A percentile compares a stretch with the other conserved stretches of the same genome.
phyloP scores from a whole-genome alignment of 2,329 filamentous ascomycete genomes.

The Botryotinia calthae region DNA sequence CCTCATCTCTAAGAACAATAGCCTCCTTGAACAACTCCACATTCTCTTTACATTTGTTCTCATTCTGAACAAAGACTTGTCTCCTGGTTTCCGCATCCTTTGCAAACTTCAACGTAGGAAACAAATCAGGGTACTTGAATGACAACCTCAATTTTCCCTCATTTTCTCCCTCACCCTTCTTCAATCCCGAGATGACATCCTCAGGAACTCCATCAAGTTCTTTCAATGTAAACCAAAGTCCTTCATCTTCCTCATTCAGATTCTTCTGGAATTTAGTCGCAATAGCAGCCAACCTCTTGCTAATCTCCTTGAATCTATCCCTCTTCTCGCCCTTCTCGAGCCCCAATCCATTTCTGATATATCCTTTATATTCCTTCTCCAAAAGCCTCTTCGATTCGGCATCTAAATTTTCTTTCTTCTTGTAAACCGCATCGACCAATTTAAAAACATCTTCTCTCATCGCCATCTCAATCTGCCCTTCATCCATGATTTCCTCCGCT shows the following conservation, averaged over 20 bases:
- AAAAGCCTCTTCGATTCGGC: constrained; percentile 69
- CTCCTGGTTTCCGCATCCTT: constrained; percentile 66
- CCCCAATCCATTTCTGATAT: constrained; percentile 72
- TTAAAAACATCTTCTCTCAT: constrained; percentile 82
- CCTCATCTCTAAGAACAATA: constrained; percentile 72
- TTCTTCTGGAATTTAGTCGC: constrained; percentile 76
- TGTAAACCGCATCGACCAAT: constrained; percentile 57
- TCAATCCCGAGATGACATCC: constrained; percentile 63
- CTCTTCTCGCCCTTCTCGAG: constrained; percentile 67
- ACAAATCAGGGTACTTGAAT: constrained; percentile 82
- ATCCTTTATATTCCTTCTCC: constrained; percentile 74
- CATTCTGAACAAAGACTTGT: constrained; percentile 69
- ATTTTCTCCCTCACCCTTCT: constrained; percentile 70
- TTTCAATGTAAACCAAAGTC: constrained; percentile 71
- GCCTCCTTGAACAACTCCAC: constrained; percentile 71
- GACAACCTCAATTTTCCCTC: constrained; percentile 72
- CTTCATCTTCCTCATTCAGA: constrained; percentile 79
- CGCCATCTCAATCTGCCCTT: constrained; percentile 72
- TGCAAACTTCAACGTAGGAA: constrained; percentile 76
- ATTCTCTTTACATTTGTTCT: constrained; percentile 72
- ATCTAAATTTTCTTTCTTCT: constrained; percentile 60
- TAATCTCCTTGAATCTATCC: constrained; percentile 83
- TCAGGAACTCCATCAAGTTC: constrained; percentile 73
- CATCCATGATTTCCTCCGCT: constrained; percentile 71
- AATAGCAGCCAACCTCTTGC: constrained; percentile 73